A percentile compares a stretch with the other conserved stretches of the same genome.
phyloP scores from a whole-genome alignment of 768 basidiomycete genomes.

The Termitomyces sp. region DNA sequence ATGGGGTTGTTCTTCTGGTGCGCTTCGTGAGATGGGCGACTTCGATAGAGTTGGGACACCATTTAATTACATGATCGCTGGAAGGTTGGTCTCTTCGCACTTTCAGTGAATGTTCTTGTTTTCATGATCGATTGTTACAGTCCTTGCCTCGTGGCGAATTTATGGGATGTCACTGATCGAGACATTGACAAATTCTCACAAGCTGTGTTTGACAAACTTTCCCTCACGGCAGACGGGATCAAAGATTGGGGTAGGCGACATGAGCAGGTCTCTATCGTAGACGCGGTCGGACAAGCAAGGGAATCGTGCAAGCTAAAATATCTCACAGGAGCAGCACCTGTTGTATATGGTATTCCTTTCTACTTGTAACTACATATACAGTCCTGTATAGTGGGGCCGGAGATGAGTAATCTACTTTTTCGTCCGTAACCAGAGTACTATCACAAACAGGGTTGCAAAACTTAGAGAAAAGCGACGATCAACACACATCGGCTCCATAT shows the following conservation, averaged over 20 bases:
- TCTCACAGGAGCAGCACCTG: conserved; percentile 90
- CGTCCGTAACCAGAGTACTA: too few relatives aligned
- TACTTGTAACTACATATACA: conserved; percentile 42
- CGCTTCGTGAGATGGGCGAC: conserved; percentile 85
- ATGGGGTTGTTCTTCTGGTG: conserved; percentile 98
- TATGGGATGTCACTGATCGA: conserved; percentile 98
- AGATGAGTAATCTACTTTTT: too few relatives aligned
- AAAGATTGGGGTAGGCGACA: conserved; percentile 16
- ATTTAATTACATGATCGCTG: conserved; percentile 93
- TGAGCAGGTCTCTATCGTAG: conserved; percentile 45
- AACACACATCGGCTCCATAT: too few relatives aligned
- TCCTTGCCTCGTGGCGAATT: conserved; percentile 87
- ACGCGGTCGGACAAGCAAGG: conserved; percentile 77
- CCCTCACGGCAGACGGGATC: conserved; percentile 36
- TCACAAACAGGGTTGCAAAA: too few relatives aligned
- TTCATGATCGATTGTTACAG: conserved; percentile 31
- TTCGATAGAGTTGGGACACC: conserved; percentile 92
- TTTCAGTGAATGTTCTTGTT: neutral
- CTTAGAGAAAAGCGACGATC: too few relatives aligned
- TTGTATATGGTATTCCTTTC: conserved; percentile 95
- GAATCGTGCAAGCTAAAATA: conserved; percentile 86
- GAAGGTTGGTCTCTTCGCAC: conserved; percentile 63
- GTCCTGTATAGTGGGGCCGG: too few relatives aligned
- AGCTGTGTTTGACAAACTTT: conserved; percentile 72
- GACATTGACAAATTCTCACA: conserved; percentile 94